Percentiles rank a stretch among this genome's conserved stretches.
phyloP scores from a whole-genome alignment of 345 rosid species.

The Combretum micranthum region DNA sequence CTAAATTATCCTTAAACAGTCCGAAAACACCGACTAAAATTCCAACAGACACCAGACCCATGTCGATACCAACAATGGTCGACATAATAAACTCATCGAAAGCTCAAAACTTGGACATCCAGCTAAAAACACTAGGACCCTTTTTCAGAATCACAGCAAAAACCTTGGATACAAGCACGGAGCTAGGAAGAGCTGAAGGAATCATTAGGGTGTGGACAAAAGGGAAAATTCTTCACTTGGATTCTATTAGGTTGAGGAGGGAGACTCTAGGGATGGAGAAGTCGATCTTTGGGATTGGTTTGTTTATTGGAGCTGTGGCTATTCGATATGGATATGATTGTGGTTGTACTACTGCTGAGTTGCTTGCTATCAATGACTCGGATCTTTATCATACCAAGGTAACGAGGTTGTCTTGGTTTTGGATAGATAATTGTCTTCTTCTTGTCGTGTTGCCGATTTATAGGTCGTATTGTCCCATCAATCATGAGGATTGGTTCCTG shows the following conservation, averaged over 20 bases:
- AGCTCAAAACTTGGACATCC: constrained; percentile 66
- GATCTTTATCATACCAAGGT: constrained; percentile 89
- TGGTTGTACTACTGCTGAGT: constrained; percentile 67
- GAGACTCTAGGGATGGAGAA: constrained; percentile 72
- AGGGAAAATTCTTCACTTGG: constrained; percentile 78
- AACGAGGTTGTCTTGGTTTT: neutral
- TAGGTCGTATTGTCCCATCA: neutral
- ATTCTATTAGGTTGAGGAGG: constrained; percentile 57
- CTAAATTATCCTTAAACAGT: neutral
- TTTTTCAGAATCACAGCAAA: constrained; percentile 74
- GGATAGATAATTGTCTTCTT: neutral
- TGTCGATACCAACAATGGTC: constrained; percentile 52
- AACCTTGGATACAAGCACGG: constrained; percentile 40
- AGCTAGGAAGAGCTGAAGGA: constrained; percentile 67
- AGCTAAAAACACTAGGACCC: constrained; percentile 67
- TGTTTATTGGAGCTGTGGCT: constrained; percentile 89
- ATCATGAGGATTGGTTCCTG: too few species aligned
- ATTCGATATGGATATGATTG: constrained; percentile 68
- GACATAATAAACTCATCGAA: constrained; percentile 62
- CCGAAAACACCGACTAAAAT: constrained; percentile 2
- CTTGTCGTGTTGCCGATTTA: neutral
- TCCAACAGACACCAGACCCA: neutral
- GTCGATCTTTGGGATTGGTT: constrained; percentile 80
- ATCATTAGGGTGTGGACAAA: constrained; percentile 54
- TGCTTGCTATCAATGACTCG: constrained; percentile 91